Conservation (phyloP, 2,329 filamentous ascomycete species). For the Pseudogymnoascus sp. region DNA sequence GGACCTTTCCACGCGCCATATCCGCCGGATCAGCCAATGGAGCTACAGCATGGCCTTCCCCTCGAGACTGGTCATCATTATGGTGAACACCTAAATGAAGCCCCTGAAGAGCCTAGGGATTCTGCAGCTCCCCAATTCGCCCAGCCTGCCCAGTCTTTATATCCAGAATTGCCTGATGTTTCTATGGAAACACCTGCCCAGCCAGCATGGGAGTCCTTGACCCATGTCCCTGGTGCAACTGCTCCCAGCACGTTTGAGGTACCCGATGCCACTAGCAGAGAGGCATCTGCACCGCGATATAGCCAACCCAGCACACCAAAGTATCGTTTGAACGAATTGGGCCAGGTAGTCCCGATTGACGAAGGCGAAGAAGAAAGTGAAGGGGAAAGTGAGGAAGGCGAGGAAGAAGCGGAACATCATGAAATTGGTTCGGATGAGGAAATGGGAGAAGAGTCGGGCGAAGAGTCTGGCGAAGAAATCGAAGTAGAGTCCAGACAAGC, state of each 20-base stretch:
- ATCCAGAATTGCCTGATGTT: background rate
- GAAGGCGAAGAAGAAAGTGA: constrained; percentile 28
- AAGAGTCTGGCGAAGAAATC: constrained; percentile 8
- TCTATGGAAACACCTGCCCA: constrained; percentile 3
- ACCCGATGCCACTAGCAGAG: background rate
- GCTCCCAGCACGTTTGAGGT: background rate
- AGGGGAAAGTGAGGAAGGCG: constrained; percentile 12
- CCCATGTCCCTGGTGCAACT: background rate
- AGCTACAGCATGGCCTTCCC: background rate
- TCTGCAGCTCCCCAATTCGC: background rate
- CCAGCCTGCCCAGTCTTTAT: background rate
- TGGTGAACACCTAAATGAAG: background rate
- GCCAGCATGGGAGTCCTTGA: background rate
- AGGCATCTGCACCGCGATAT: background rate
- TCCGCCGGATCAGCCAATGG: background rate
- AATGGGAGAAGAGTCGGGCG: constrained; percentile 7
- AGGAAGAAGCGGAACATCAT: background rate
- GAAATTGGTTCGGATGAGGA: background rate
- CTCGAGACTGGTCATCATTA: background rate
- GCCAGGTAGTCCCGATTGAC: constrained; percentile 11
- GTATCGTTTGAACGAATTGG: background rate
- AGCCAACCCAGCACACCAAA: background rate
- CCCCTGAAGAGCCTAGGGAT: background rate
- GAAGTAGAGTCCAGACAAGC: background rate
- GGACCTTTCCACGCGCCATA: background rate